A percentile compares a stretch with the other conserved stretches of the same genome.
phyloP scores from a whole-genome alignment of 148 eudicot species.

The Silene latifolia region DNA sequence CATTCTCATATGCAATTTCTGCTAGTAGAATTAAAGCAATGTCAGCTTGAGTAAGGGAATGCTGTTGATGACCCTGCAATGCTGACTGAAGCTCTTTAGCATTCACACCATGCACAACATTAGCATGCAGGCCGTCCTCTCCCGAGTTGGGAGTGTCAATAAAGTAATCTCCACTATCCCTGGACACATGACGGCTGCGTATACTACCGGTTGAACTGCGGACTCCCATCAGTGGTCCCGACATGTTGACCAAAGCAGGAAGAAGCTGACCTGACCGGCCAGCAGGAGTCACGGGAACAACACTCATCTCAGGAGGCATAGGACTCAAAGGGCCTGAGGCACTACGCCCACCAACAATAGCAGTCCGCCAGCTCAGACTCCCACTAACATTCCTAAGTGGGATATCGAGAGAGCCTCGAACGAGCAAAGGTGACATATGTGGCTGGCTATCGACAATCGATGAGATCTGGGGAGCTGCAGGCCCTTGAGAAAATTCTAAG shows the following conservation, averaged over 20 bases:
- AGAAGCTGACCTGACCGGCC: constrained; percentile 98
- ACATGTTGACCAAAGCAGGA: constrained; percentile 91
- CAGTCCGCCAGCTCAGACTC: constrained; percentile 91
- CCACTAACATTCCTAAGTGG: constrained; percentile 88
- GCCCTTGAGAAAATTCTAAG: constrained; percentile 90
- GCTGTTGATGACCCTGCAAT: constrained; percentile 96
- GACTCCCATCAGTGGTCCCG: constrained; percentile 96
- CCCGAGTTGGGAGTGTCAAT: constrained; percentile 98
- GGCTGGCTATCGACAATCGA: constrained; percentile 82
- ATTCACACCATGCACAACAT: constrained; percentile 62
- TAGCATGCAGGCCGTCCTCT: constrained; percentile 73
- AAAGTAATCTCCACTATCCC: constrained; percentile 96
- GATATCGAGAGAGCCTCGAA: constrained; percentile 93
- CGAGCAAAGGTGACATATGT: constrained; percentile 97
- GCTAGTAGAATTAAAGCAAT: constrained; percentile 93
- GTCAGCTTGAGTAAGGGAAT: constrained; percentile 92
- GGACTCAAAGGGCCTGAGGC: constrained; percentile 95
- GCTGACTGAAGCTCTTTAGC: constrained; percentile 99
- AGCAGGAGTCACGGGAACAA: constrained; percentile 71
- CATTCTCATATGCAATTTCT: constrained; percentile 97
- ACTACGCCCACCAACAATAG: constrained; percentile 83
- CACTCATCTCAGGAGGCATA: constrained; percentile 85
- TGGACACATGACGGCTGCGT: constrained; percentile 93
- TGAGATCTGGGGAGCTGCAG: constrained; percentile 58
- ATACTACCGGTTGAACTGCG: constrained; percentile 93